phyloP scores from a whole-genome alignment of 768 basidiomycete species.

The Boletus edulis region DNA sequence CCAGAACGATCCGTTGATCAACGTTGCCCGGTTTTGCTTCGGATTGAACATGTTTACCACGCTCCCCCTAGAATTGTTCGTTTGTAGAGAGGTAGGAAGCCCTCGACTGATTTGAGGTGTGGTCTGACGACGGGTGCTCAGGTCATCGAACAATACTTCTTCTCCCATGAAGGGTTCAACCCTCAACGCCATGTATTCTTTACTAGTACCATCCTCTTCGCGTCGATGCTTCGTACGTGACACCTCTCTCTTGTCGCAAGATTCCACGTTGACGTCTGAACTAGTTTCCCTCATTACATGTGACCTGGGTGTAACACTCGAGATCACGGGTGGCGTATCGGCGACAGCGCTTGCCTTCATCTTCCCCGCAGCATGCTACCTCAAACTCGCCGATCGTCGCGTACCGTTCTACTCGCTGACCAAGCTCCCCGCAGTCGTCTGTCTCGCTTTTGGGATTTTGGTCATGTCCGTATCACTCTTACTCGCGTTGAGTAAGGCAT shows the following conservation, averaged over 20 bases:
- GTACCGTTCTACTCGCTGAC: constrained; percentile 64
- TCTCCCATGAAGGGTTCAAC: constrained; percentile 81
- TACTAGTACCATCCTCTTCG: constrained; percentile 78
- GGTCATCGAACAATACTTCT: constrained; percentile 97
- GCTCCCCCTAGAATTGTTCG: constrained; percentile 92
- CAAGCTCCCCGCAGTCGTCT: constrained; percentile 74
- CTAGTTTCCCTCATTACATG: constrained; percentile 89
- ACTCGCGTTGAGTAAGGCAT: constrained; percentile 75
- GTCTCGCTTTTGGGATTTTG: constrained; percentile 68
- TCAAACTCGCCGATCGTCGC: constrained; percentile 61
- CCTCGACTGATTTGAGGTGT: background rate
- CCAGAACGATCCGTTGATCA: constrained; percentile 84
- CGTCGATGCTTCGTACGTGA: constrained; percentile 75
- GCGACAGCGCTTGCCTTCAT: constrained; percentile 92
- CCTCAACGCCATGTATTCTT: constrained; percentile 85
- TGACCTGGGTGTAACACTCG: constrained; percentile 97
- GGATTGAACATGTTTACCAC: constrained; percentile 99
- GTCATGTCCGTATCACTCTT: constrained; percentile 79
- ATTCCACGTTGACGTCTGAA: background rate
- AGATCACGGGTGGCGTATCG: constrained; percentile 96
- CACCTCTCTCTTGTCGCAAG: background rate
- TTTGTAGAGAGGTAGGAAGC: constrained; percentile 82
- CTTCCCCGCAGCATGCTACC: constrained; percentile 84
- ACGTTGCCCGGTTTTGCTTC: constrained; percentile 91
- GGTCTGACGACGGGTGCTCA: constrained; percentile 28